Conservation (phyloP, 345 rosid genomes). For the Sonneratia alba region DNA sequence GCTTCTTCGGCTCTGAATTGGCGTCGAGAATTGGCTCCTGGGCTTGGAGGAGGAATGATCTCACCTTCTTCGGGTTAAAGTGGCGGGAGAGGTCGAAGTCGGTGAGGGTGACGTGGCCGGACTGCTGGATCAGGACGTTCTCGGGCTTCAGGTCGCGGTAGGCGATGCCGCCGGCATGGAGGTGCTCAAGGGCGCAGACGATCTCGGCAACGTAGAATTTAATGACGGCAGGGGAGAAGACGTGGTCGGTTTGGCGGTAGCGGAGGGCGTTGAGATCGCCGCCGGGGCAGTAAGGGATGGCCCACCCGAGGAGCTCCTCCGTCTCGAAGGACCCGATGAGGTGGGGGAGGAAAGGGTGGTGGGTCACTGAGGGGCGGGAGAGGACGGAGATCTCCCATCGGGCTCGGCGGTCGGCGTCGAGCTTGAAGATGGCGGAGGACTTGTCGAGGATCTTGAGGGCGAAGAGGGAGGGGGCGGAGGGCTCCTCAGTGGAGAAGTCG, state of each 20-base stretch:
- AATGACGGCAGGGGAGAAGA: conserved; percentile 59
- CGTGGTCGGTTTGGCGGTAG: conserved; percentile 63
- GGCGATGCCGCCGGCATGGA: conserved; percentile 62
- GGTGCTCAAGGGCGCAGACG: conserved; percentile 68
- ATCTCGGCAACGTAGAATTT: conserved; percentile 83
- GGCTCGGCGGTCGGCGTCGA: conserved; percentile 66
- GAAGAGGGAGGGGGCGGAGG: conserved; percentile 39
- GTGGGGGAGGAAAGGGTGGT: conserved; percentile 71
- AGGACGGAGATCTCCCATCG: conserved; percentile 75
- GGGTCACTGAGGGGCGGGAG: conserved; percentile 17
- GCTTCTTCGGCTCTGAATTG: conserved; percentile 8
- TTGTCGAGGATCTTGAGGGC: conserved; percentile 78
- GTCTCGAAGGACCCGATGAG: conserved; percentile 54
- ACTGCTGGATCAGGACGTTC: conserved; percentile 59
- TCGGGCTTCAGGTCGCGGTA: conserved; percentile 94
- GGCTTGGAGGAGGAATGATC: not conserved
- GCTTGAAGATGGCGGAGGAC: conserved; percentile 34
- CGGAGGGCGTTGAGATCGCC: conserved; percentile 88
- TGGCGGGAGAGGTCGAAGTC: conserved; percentile 87
- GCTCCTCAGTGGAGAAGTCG: conserved; percentile 26
- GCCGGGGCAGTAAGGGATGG: conserved; percentile 83
- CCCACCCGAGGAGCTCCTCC: conserved; percentile 66
- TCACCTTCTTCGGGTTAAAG: conserved; percentile 15
- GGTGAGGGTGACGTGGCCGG: conserved; percentile 85
- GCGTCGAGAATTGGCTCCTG: not conserved